A percentile compares a stretch with the other conserved stretches of the same genome.
These are phyloP conservation scores for Citrullus amarus DNA, from an alignment of 306 rosid genomes.

Conservation along the genomic window DNA sequence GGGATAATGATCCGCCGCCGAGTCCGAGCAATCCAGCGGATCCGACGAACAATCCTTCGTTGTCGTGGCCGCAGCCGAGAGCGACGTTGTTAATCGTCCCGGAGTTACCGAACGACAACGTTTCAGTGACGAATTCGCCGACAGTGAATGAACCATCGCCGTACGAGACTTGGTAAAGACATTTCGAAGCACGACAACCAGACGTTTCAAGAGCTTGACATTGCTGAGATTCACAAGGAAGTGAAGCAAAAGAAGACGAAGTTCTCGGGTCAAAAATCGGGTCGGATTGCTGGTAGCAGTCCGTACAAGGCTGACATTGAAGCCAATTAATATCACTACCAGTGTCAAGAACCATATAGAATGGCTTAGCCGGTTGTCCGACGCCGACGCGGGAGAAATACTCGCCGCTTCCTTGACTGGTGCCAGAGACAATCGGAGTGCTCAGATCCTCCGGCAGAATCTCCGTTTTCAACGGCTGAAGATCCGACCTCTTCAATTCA, in stretches of 20 bases:
- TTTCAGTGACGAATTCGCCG: conserved; percentile 56
- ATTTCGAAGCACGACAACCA: conserved; percentile 30
- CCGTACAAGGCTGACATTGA: conserved; percentile 77
- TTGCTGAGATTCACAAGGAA: conserved; percentile 43
- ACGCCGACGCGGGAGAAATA: conserved; percentile 68
- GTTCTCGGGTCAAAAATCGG: conserved; percentile 51
- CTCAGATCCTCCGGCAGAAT: conserved; percentile 43
- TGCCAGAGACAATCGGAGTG: conserved; percentile 58
- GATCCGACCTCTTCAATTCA: conserved; percentile 31
- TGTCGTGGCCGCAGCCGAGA: conserved; percentile 77
- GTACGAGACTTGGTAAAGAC: conserved; percentile 72
- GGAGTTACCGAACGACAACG: conserved; percentile 52
- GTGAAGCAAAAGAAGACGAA: conserved; percentile 36
- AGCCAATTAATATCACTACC: conserved; percentile 89
- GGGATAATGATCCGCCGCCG: conserved; percentile 65
- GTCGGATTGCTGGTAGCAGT: conserved; percentile 81
- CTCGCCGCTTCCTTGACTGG: conserved; percentile 73
- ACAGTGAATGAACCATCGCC: conserved; percentile 86
- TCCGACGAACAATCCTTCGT: conserved; percentile 67
- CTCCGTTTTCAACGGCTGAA: conserved; percentile 30
- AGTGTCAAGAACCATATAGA: conserved; percentile 79
- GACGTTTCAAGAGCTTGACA: conserved; percentile 37
- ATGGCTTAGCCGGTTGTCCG: conserved; percentile 46
- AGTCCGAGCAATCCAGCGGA: conserved; percentile 82
- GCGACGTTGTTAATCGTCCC: conserved; percentile 39